A percentile compares a stretch with the other conserved stretches of the same genome.
phyloP scores from a whole-genome alignment of 495 filamentous ascomycete genomes.

The Penicillium roqueforti region DNA sequence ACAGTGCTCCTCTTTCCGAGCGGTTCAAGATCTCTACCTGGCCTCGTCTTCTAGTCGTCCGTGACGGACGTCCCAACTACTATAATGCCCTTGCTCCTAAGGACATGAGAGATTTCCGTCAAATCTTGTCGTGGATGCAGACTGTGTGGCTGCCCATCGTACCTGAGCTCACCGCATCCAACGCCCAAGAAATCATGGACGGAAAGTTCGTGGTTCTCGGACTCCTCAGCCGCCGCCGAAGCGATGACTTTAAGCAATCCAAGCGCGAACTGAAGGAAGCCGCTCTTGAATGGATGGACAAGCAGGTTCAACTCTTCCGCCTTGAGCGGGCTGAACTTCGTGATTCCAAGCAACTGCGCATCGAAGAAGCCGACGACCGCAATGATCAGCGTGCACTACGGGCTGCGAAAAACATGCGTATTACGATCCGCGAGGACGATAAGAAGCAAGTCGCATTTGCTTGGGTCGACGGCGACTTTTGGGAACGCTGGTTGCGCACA shows the following conservation, averaged over 20 bases:
- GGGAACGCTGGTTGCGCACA: constrained; percentile 92
- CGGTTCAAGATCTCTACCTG: constrained; percentile 93
- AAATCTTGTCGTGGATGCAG: constrained; percentile 88
- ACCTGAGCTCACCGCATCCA: constrained; percentile 85
- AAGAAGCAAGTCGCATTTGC: constrained; percentile 91
- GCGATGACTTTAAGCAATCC: constrained; percentile 71
- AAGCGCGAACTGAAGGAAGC: constrained; percentile 93
- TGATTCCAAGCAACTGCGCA: constrained; percentile 88
- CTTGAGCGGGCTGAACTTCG: constrained; percentile 87
- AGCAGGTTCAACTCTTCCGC: constrained; percentile 82
- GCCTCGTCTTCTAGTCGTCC: constrained; percentile 83
- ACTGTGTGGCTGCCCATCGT: constrained; percentile 97
- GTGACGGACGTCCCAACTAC: constrained; percentile 83
- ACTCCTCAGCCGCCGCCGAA: constrained; percentile 73
- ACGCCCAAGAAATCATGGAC: constrained; percentile 91
- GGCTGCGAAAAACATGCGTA: constrained; percentile 84
- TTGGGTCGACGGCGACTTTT: constrained; percentile 98
- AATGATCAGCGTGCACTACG: constrained; percentile 83
- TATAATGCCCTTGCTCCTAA: constrained; percentile 78
- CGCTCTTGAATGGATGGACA: constrained; percentile 96
- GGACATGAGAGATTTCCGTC: constrained; percentile 82
- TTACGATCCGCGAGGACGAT: constrained; percentile 81
- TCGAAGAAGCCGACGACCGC: constrained; percentile 93
- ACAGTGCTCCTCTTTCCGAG: constrained; percentile 64
- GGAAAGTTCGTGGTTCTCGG: constrained; percentile 89